A percentile compares a stretch with the other conserved stretches of the same genome.
Conservation (phyloP, 2,329 filamentous ascomycete species). For the Calonectria pteridis region DNA sequence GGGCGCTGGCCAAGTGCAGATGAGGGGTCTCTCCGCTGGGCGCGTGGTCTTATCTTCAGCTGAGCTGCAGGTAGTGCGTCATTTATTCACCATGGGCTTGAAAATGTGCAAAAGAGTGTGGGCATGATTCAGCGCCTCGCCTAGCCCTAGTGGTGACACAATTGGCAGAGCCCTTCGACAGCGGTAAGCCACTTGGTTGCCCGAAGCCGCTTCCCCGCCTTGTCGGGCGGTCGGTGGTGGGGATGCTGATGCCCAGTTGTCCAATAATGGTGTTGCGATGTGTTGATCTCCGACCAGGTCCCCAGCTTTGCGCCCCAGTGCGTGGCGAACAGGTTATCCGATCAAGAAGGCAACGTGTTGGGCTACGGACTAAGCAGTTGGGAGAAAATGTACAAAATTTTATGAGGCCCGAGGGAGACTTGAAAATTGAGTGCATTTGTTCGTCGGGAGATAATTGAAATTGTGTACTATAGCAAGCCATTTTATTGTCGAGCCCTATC, state of each 20-base stretch:
- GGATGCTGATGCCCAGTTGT: not conserved
- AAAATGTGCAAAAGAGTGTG: not conserved
- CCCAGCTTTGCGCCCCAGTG: not conserved
- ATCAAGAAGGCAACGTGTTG: not conserved
- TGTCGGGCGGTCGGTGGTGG: not conserved
- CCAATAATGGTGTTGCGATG: not conserved
- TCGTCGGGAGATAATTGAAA: not conserved
- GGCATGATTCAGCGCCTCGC: not conserved
- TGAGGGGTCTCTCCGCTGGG: not conserved
- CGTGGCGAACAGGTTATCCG: not conserved
- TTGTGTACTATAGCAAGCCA: not conserved
- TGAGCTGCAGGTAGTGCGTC: not conserved
- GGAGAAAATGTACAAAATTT: not conserved
- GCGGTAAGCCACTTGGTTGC: not conserved
- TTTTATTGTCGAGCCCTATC: not conserved
- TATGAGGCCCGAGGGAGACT: not conserved
- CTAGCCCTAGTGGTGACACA: not conserved
- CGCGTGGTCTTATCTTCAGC: slow-evolving; percentile 4
- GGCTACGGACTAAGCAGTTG: not conserved
- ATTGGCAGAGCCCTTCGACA: not conserved
- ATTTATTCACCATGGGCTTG: not conserved
- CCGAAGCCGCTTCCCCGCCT: not conserved
- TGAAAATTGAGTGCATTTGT: not conserved
- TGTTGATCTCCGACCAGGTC: not conserved
- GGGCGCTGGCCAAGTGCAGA: not conserved